A percentile compares a stretch with the other conserved stretches of the same genome.
Evolutionary conservation across 495 filamentous ascomycete species (phyloP).

Genomic region (Talaromyces trachyspermus): DNA sequence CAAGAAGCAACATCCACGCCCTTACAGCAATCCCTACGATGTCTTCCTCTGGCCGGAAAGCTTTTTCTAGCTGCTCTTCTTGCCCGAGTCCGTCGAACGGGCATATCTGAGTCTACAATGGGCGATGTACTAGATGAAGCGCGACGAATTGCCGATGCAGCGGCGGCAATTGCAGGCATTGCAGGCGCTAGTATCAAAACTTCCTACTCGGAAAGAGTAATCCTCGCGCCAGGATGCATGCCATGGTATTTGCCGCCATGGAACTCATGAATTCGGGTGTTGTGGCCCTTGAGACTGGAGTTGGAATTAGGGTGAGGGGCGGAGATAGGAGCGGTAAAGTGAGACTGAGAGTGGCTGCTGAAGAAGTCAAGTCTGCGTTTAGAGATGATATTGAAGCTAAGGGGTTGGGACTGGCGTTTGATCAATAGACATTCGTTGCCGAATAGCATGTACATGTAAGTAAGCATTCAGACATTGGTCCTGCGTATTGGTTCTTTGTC

Average conservation of each 20-base stretch:
- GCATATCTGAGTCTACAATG: conserved; percentile 76
- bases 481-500: too few species aligned
- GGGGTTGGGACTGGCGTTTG: conserved; percentile 51
- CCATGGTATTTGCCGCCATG: conserved; percentile 64
- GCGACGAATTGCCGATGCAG: conserved; percentile 57
- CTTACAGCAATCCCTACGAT: conserved; percentile 76
- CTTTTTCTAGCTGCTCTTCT: conserved; percentile 78
- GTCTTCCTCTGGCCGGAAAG: conserved; percentile 73
- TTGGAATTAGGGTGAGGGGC: conserved; percentile 24
- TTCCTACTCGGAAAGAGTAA: conserved; percentile 35
- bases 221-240: conserved; percentile 49
- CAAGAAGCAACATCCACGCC: conserved; percentile 90
- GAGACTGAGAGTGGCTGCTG: conserved; percentile 74
- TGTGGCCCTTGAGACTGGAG: conserved; percentile 60
- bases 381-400: conserved; percentile 82
- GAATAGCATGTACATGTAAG: conserved; percentile 7
- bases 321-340: conserved; percentile 78
- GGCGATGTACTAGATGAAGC: conserved; percentile 92
- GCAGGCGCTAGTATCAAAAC: conserved; percentile 34
- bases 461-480: neutral
- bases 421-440: conserved; percentile 17
- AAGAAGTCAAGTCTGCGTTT: conserved; percentile 82
- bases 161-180: conserved; percentile 38
- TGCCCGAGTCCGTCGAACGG: conserved; percentile 69
- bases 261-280: conserved; percentile 84